phyloP scores from a whole-genome alignment of 805 yeast species.

The Danielia reshetovae region DNA sequence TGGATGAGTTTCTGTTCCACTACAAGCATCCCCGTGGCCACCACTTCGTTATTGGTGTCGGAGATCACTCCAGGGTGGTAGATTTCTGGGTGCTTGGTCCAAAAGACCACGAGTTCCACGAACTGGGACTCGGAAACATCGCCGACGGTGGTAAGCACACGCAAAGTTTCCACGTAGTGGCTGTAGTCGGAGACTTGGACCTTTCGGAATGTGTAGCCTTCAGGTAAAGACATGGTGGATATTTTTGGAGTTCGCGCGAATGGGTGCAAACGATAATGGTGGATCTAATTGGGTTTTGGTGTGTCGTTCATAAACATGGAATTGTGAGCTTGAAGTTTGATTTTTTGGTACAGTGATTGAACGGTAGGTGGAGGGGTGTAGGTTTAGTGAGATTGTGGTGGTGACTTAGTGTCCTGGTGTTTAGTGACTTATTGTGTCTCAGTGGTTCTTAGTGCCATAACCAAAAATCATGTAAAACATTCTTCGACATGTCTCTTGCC shows the following conservation, averaged over 20 bases:
- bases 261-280: not conserved
- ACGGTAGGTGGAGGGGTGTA: too few relatives aligned
- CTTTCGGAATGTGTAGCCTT: conserved; percentile 65
- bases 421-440: too few relatives aligned
- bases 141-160: conserved; percentile 81
- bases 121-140: conserved; percentile 52
- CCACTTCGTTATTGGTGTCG: conserved; percentile 49
- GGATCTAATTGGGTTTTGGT: too few relatives aligned
- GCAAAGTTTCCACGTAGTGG: conserved; percentile 58
- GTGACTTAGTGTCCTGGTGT: too few relatives aligned
- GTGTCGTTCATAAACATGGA: too few relatives aligned
- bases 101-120: conserved; percentile 47
- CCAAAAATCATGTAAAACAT: too few relatives aligned
- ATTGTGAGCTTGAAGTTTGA: too few relatives aligned
- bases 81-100: conserved; percentile 50
- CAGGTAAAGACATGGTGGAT: conserved; percentile 40
- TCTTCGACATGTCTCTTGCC: too few relatives aligned
- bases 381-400: too few relatives aligned
- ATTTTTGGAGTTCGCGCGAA: conserved; percentile 2
- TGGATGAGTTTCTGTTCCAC: conserved; percentile 84
- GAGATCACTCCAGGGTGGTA: conserved; percentile 72
- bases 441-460: too few relatives aligned
- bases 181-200: conserved; percentile 52
- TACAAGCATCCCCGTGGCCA: conserved; percentile 79
- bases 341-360: too few relatives aligned